phyloP scores from a whole-genome alignment of 192 early-diverging fungal genomes.

The Entophlyctis helioformis region DNA sequence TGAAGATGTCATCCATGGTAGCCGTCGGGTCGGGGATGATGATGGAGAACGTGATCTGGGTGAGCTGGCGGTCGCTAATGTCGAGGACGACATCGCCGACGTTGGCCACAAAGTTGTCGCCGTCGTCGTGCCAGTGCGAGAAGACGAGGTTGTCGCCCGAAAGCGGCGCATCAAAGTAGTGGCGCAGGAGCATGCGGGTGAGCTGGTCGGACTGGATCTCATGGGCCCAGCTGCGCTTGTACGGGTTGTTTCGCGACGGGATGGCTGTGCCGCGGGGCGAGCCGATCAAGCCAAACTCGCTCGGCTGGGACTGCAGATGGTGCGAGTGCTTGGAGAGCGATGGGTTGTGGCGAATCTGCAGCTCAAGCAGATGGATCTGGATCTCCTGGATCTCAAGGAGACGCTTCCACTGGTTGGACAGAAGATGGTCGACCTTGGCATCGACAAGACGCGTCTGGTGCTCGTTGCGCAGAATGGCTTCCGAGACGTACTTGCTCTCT shows the following conservation, averaged over 20 bases:
- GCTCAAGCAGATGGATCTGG: conserved; percentile 23
- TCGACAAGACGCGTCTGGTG: conserved; percentile 28
- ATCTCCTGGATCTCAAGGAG: conserved; percentile 34
- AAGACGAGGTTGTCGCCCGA: conserved; percentile 6
- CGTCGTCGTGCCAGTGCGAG: conserved; percentile 30
- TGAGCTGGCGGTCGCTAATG: neutral
- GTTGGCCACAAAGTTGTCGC: conserved; percentile 22
- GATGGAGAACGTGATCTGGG: conserved; percentile 13
- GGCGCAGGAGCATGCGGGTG: conserved; percentile 1
- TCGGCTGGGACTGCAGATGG: conserved; percentile 1
- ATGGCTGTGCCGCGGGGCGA: neutral
- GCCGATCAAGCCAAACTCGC: neutral
- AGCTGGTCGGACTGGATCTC: conserved; percentile 1
- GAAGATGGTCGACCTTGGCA: conserved; percentile 32
- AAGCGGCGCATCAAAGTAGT: neutral
- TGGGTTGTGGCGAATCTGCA: too few relatives aligned
- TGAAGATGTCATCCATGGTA: conserved; percentile 25
- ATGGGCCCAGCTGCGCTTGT: too few relatives aligned
- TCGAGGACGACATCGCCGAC: conserved; percentile 12
- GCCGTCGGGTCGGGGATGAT: conserved; percentile 13
- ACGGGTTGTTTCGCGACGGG: too few relatives aligned
- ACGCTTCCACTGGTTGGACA: conserved; percentile 27
- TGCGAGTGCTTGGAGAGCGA: too few relatives aligned
- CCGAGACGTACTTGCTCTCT: conserved; percentile 23
- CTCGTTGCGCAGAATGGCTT: conserved; percentile 22